phyloP scores from a whole-genome alignment of 106 monocot species.

The Allium cepa region DNA sequence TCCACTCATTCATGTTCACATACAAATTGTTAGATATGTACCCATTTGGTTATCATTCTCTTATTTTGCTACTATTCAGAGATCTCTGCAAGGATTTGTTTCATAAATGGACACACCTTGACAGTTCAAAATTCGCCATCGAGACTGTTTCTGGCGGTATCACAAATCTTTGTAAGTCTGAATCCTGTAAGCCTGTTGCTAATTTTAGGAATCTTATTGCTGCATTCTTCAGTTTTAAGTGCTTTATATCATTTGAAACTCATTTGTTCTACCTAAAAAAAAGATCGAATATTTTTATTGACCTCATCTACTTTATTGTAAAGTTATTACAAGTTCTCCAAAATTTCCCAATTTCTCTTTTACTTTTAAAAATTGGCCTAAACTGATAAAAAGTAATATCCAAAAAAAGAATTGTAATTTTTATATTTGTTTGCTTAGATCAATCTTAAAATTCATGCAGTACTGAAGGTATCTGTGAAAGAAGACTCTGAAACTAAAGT shows the following conservation, averaged over 20 bases:
- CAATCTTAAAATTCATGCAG: conserved; percentile 25
- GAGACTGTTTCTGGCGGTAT: conserved; percentile 84
- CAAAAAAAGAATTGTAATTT: neutral
- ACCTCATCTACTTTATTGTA: neutral
- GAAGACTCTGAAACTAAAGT: conserved; percentile 32
- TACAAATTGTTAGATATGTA: neutral
- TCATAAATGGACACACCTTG: conserved; percentile 46
- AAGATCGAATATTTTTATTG: neutral
- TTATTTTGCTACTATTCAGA: conserved; percentile 26
- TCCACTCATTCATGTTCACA: no score
- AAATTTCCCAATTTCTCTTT: neutral
- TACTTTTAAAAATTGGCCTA: neutral
- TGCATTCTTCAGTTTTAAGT: neutral
- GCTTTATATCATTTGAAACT: neutral
- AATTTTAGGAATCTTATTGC: neutral
- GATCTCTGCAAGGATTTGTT: conserved; percentile 67
- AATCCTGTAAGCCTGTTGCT: neutral
- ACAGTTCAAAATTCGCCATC: conserved; percentile 50
- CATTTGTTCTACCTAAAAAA: no score
- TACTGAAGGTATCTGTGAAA: conserved; percentile 74
- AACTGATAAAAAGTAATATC: neutral
- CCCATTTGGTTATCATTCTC: neutral
- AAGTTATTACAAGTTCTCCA: no score
- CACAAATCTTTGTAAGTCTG: conserved; percentile 71
- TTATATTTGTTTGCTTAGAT: neutral